Base-by-base conservation (phyloP, 805 yeast genomes). In the Barnettozyma siamensis region DNA sequence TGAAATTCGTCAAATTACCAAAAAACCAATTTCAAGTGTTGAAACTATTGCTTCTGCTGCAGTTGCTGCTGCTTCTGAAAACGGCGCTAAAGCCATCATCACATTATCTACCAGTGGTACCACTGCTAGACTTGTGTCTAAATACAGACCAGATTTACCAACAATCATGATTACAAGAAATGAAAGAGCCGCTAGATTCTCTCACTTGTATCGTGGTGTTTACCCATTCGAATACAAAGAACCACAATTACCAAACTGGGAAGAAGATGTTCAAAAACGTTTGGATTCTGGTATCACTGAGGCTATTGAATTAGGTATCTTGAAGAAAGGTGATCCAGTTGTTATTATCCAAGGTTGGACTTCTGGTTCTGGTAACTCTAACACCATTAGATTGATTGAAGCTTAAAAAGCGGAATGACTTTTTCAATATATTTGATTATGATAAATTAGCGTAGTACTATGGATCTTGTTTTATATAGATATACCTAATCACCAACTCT, bases 341-440 rank as follows among this genome's bases (percentile, higher is more conserved):
- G 87, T 93, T 54, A 86, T 95, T 63, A 84, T 93, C 68, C 99
- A 93, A 78, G 99, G 99, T 67, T 93, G 95, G 91, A 86, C 95
- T 63, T 85, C 91, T 67, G 98, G 98, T 73, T 76, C 88, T 54
- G 99, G 99, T 65, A 96, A 93, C 83, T 87, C 99, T 63, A 93
- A 93, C 85, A 93, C 99, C 51, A 78, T 93, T 69, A 91, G 98
- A 77, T 80, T 91, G 61, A 75, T 88, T 58, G 76, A 77, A 65
- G 91, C 88, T 64, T 82, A 72, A 66, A 47, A 23, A n/a, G n/a
- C n/a, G n/a, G n/a, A n/a, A n/a, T n/a, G n/a, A n/a, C 24, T 21
- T 21, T 21, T 21, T 21, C 6, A 21, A 36, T 33, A 13, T 33
- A 10, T 33, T 18, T 33, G n/a, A n/a, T n/a, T n/a, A n/a, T n/a